Percentiles rank a stretch among this genome's conserved stretches.
phyloP scores from a whole-genome alignment of 345 rosid genomes.

The Eucalyptus erythrocorys region DNA sequence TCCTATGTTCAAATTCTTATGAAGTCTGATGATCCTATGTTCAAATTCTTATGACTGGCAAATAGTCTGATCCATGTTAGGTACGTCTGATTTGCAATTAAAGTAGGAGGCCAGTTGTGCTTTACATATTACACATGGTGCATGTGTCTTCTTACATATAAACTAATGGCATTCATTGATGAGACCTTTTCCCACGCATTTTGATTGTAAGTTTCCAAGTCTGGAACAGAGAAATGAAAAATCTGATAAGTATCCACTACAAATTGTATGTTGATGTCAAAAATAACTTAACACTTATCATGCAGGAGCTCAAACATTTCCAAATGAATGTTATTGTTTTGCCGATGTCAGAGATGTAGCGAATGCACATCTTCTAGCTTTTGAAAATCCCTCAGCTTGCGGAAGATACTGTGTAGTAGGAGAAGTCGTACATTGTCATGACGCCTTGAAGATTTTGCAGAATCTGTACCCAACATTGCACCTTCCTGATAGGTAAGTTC shows the following conservation, averaged over 20 bases:
- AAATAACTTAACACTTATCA: neutral
- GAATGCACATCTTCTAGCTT: neutral
- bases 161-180: neutral
- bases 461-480: neutral
- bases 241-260: neutral
- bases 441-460: neutral
- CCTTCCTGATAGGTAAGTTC: slow-evolving; percentile 1
- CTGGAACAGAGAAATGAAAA: neutral
- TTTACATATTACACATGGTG: neutral
- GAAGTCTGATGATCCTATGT: neutral
- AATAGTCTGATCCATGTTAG: neutral
- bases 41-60: neutral
- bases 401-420: slow-evolving; percentile 1
- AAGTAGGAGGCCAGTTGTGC: neutral
- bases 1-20: neutral
- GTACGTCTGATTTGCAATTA: neutral
- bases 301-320: slow-evolving; percentile 1
- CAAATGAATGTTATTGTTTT: neutral
- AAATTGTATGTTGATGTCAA: neutral
- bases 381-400: neutral
- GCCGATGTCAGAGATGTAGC: slow-evolving; percentile 5
- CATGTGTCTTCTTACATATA: neutral
- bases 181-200: neutral
- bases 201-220: neutral
- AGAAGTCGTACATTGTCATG: neutral